Evolutionary conservation across 179 eudicot genomes (phyloP).

Genomic region (Gypsophila paniculata): DNA sequence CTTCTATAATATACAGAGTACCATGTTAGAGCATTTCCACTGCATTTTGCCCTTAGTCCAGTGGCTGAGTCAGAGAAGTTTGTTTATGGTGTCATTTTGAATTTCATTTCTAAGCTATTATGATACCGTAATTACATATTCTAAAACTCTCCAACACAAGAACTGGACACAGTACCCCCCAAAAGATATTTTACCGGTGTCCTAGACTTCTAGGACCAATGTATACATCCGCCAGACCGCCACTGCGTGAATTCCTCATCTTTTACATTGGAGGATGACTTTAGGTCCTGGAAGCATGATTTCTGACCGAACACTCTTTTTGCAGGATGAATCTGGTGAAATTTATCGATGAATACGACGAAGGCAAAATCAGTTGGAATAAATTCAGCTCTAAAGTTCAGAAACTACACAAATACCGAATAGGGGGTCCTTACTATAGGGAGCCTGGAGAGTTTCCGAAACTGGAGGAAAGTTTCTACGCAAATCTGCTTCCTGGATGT

Average conservation of each 20-base stretch:
- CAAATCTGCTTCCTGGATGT: slow-evolving; percentile 94
- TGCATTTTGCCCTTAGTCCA: too few relatives aligned
- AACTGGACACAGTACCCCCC: too few relatives aligned
- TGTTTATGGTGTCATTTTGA: too few relatives aligned
- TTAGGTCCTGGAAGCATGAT: neutral
- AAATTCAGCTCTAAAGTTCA: slow-evolving; percentile 71
- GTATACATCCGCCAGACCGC: too few relatives aligned
- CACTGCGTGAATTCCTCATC: too few relatives aligned
- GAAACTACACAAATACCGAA: slow-evolving; percentile 62
- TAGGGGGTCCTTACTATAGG: slow-evolving; percentile 72
- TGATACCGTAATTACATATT: too few relatives aligned
- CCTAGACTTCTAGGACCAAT: too few relatives aligned
- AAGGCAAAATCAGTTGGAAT: slow-evolving; percentile 69
- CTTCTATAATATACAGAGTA: neutral
- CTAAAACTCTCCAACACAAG: too few relatives aligned
- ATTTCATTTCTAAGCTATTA: too few relatives aligned
- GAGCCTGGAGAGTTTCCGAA: slow-evolving; percentile 87
- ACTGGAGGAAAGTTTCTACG: slow-evolving; percentile 91
- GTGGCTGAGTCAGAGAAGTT: too few relatives aligned
- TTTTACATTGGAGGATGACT: too few relatives aligned
- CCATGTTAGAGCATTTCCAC: neutral
- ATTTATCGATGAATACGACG: slow-evolving; percentile 68
- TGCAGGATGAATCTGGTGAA: slow-evolving; percentile 84
- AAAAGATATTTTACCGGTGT: too few relatives aligned
- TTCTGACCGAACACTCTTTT: neutral